Conservation (phyloP, 106 monocot species). For the Platanthera guangdongensis region DNA sequence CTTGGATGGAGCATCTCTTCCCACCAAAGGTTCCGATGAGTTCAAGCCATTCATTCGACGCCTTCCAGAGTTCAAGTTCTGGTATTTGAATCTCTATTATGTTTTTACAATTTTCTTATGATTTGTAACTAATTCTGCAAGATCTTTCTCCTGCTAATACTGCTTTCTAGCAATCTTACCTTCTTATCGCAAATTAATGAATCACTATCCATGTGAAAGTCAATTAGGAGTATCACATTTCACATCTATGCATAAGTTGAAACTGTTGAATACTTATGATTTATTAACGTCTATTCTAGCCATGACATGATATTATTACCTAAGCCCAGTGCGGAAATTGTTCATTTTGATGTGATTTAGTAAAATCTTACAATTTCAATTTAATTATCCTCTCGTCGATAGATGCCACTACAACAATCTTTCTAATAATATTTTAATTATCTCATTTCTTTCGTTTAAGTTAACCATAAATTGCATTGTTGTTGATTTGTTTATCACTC, state of each 20-base stretch:
- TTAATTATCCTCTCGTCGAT: no score
- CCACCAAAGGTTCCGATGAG: slow-evolving; percentile 30
- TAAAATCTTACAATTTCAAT: background rate
- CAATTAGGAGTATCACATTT: background rate
- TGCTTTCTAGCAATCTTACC: background rate
- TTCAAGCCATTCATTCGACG: slow-evolving; percentile 38
- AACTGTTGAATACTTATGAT: background rate
- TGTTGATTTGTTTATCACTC: no score
- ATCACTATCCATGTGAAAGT: background rate
- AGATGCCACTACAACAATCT: no score
- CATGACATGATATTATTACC: background rate
- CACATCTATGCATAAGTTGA: background rate
- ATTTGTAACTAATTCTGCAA: no score
- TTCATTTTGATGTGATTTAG: background rate
- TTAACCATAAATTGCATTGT: no score
- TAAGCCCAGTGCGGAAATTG: background rate
- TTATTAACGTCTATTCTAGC: background rate
- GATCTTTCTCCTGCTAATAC: no score
- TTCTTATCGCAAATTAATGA: background rate
- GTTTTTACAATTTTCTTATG: no score
- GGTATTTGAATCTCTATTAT: slow-evolving; percentile 14
- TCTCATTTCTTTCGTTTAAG: no score
- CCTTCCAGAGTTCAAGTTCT: slow-evolving; percentile 38
- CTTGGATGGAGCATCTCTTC: slow-evolving; percentile 34
- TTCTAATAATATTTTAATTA: no score